Percentiles rank a stretch among this genome's conserved stretches.
Conservation (phyloP, 1,284 basidiomycete species). For the Coniophora puteana region DNA sequence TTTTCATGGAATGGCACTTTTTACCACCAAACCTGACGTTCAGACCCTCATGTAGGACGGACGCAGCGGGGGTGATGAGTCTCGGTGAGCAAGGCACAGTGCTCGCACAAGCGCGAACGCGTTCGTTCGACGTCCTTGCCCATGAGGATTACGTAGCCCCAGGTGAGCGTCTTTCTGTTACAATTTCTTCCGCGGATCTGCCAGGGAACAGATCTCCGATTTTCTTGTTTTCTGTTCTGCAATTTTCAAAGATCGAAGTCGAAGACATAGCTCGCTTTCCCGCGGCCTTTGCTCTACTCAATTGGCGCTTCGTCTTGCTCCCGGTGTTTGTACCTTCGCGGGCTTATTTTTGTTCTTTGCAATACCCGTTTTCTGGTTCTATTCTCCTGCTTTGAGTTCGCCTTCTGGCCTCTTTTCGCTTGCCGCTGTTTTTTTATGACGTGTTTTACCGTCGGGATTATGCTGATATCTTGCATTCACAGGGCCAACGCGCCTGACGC, state of each 20-base stretch:
- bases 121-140: constrained; percentile 73
- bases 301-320: no score
- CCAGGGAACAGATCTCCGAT: no score
- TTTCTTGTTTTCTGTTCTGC: constrained; percentile 1
- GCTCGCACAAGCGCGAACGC: constrained; percentile 68
- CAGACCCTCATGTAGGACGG: constrained; percentile 36
- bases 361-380: no score
- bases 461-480: constrained; percentile 12
- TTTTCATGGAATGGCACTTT: constrained; percentile 13
- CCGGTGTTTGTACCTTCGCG: no score
- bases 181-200: constrained; percentile 57
- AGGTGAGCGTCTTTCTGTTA: constrained; percentile 56
- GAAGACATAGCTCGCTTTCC: background rate
- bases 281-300: background rate
- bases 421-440: no score
- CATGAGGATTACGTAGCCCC: constrained; percentile 74
- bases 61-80: constrained; percentile 45
- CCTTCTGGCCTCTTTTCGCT: constrained; percentile 2
- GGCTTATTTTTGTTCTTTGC: constrained; percentile 13
- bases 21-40: no score
- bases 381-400: background rate
- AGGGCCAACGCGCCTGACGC: constrained; percentile 42
- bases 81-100: constrained; percentile 50
- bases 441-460: no score
- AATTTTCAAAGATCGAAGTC: background rate